Base-by-base conservation (phyloP, 2,329 filamentous ascomycete genomes). In the Diplodia sapinea region DNA sequence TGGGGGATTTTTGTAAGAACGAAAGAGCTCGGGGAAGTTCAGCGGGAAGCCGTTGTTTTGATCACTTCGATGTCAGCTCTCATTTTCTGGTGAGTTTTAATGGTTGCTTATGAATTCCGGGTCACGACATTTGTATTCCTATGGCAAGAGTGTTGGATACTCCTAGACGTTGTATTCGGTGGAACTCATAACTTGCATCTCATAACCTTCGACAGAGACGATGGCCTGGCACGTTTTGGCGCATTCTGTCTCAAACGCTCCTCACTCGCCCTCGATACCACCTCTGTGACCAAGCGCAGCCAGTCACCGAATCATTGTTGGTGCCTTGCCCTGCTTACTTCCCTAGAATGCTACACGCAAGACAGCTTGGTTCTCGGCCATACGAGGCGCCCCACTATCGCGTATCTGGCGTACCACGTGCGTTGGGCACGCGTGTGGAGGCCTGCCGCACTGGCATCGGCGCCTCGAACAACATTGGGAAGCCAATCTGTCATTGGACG, bases 381-480 rank as follows among this genome's bases (percentile, higher is more conserved):
- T 62, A 29, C 57, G 36, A 51, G 43, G 59, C 40, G 26, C 59
- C 59, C 59, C 29, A 29, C 59, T n/a, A 63, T 38, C 43, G 40
- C 31, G 5, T 38, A 40, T 31, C 31, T 33, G n/a, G 15, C 12
- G 29, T n/a, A 33, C 26, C 57, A 38, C 26, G 57, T 38, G 54
- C 33, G n/a, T 15, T 13, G n/a, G 33, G 31, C 31, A 33, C 36
- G 13, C 36, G 26, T 59, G 55, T 36, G n/a, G 33, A 49, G 23
- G 57, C n/a, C 38, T 43, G 29, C 36, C 31, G 31, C 43, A 38
- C 59, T n/a, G 59, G 59, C 43, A 51, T 26, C 40, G 57, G 57
- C 40, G 20, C 4, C 56, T 47, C 38, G 56, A 23, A n/a, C 56
- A 59, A 5, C 20, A 40, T 9, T 8, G 8, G 33, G 33, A 9